A percentile compares a stretch with the other conserved stretches of the same genome.
Conservation (phyloP, 176 grass and related monocot genomes). For the Oryza nivara region DNA sequence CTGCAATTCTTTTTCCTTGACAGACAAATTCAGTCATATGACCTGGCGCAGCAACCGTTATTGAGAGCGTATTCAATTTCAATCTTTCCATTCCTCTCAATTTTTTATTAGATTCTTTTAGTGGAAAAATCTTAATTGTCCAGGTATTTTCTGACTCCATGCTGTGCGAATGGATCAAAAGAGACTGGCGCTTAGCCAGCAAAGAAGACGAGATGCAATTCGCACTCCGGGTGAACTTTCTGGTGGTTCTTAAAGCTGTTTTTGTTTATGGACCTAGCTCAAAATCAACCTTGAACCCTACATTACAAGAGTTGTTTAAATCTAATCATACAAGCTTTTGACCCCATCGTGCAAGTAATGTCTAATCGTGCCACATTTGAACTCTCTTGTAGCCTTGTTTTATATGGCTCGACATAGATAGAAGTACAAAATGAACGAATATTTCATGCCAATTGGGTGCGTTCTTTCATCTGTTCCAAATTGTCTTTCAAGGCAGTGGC, state of each 20-base stretch:
- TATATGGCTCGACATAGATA: not conserved
- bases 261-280: conserved; percentile 31
- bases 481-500: not conserved
- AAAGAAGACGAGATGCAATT: conserved; percentile 26
- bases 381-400: conserved; percentile 26
- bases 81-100: conserved; percentile 93
- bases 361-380: conserved; percentile 18
- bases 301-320: conserved; percentile 9
- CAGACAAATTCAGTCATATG: conserved; percentile 80
- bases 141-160: conserved; percentile 65
- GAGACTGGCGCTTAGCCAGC: conserved; percentile 43
- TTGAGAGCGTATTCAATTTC: conserved; percentile 81
- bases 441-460: not conserved
- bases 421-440: not conserved
- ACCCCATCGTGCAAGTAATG: conserved; percentile 9
- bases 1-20: conserved; percentile 54
- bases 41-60: conserved; percentile 77
- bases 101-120: conserved; percentile 83
- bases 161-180: conserved; percentile 64
- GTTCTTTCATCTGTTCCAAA: not conserved
- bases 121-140: conserved; percentile 75
- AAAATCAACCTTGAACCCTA: conserved; percentile 27
- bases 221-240: not conserved
- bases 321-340: not conserved
- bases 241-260: conserved; percentile 29